Evolutionary conservation across 768 basidiomycete genomes (phyloP).

Genomic region (Phlegmacium glaucopus): DNA sequence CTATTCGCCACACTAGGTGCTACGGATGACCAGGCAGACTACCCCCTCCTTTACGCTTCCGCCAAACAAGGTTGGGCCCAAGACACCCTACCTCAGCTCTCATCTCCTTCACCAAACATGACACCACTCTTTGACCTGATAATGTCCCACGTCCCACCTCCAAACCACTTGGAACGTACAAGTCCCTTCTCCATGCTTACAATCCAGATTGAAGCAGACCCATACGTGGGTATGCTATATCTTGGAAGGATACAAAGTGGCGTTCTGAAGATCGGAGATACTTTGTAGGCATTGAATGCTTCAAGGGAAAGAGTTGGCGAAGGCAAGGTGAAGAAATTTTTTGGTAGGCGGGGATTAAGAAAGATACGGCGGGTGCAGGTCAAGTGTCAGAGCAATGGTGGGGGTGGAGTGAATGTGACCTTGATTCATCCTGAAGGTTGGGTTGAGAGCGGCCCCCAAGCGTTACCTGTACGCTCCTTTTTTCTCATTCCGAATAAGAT

Average conservation of each 20-base stretch:
- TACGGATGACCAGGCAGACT: constrained; percentile 49
- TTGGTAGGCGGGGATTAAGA: constrained; percentile 38
- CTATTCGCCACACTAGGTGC: constrained; percentile 49
- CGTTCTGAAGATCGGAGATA: constrained; percentile 35
- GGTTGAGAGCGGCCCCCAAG: constrained; percentile 36
- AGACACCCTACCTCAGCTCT: constrained; percentile 16
- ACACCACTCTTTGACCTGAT: constrained; percentile 44
- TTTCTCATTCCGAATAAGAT: not conserved
- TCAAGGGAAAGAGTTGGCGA: constrained; percentile 46
- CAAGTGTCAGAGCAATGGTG: constrained; percentile 24
- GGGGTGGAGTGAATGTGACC: constrained; percentile 44
- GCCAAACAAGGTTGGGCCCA: constrained; percentile 51
- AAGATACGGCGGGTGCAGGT: constrained; percentile 43
- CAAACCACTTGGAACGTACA: constrained; percentile 32
- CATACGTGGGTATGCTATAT: constrained; percentile 47
- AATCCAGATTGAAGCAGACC: constrained; percentile 47
- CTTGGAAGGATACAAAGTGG: constrained; percentile 47
- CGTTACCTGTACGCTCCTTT: constrained; percentile 33
- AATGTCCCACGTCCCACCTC: constrained; percentile 40
- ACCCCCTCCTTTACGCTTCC: constrained; percentile 48
- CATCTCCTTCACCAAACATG: constrained; percentile 25
- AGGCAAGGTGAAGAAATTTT: constrained; percentile 47
- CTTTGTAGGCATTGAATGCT: constrained; percentile 34
- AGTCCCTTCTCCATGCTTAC: constrained; percentile 49
- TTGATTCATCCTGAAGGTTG: constrained; percentile 43